Percentiles rank a stretch among this genome's conserved stretches.
These are phyloP conservation scores for Globisporangium iwayamae DNA, from an alignment of 352 stramenopile genomes.

Conservation along the genomic window DNA sequence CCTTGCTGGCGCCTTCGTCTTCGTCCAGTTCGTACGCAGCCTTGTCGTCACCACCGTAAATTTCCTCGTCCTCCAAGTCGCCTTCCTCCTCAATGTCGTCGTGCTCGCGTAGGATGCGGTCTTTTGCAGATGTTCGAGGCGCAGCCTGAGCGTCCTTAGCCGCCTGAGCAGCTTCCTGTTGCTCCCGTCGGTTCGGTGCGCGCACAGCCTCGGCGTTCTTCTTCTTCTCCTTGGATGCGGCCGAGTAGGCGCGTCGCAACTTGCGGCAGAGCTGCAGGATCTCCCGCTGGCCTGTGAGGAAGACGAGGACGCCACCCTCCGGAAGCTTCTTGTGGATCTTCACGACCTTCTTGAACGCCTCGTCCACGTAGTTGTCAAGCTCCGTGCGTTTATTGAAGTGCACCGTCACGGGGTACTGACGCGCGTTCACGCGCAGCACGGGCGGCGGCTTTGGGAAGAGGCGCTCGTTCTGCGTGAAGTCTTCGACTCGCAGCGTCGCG, in stretches of 20 bases:
- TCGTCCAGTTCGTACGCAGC: constrained; percentile 47
- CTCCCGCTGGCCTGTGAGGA: constrained; percentile 96
- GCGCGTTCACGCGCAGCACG: constrained; percentile 92
- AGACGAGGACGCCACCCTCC: constrained; percentile 95
- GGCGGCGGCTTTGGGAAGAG: constrained; percentile 91
- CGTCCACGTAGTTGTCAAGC: constrained; percentile 95
- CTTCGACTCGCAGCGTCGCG: constrained; percentile 95
- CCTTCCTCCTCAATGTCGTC: constrained; percentile 83
- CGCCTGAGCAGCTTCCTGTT: constrained; percentile 10
- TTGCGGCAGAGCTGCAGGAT: constrained; percentile 90
- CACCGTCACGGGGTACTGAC: constrained; percentile 96
- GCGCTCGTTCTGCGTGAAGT: constrained; percentile 94
- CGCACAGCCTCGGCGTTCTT: constrained; percentile 20
- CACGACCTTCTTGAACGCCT: constrained; percentile 93
- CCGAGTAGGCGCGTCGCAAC: constrained; percentile 49
- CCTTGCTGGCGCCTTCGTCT: constrained; percentile 27
- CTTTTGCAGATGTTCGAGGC: constrained; percentile 20
- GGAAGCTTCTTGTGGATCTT: constrained; percentile 99
- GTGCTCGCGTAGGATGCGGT: constrained; percentile 66
- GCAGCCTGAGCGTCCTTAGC: constrained; percentile 4
- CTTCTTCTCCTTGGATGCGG: constrained; percentile 36
- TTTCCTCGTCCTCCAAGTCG: constrained; percentile 61
- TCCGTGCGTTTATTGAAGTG: constrained; percentile 98
- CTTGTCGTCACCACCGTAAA: constrained; percentile 53
- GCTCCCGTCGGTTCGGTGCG: neutral